Evolutionary conservation across 306 rosid genomes (phyloP), one percentile per base, ranked within the genome.

Genomic region (Corylus heterophylla): DNA sequence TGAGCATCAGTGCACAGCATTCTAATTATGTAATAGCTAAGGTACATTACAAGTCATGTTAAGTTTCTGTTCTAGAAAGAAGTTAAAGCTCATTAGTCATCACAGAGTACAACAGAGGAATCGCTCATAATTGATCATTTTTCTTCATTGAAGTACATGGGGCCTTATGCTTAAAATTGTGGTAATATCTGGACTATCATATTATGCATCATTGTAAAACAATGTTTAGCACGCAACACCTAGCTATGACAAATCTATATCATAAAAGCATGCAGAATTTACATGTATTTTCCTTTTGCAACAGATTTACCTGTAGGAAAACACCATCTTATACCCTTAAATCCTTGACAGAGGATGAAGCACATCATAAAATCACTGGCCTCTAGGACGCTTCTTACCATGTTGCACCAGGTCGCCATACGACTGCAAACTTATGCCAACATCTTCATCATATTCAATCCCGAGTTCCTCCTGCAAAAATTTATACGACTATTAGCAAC

Each of bases 401-500:
- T 76, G 85, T 63, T 83, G 93, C 77, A 92, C 63, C 83, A 95
- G 88, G 63, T 87, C 93, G 72, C 79, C 81, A 71, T 62, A 89
- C 56, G 94, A 84, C 86, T 89, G 96, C 81, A 95, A 88, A 82
- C 80, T 88, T 74, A 91, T 92, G 51, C 89, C 92, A 76, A 83
- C 92, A 76, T 89, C 97, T 85, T 92, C 97, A 83, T 89, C 96
- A 62, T 90, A 82, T 70, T 90, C 98, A 50, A 94, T 67, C 75
- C 94, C 99, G 79, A 95, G 92, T 83, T 95, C 99, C 85, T 93
- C 98, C 99, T 91, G 90, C 69, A 71, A 78, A 44, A 81, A 45
- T 77, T 44, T 56, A 78, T 20, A 61, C 48, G 39, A 63, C 25
- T 10, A 77, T 67, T 44, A 83, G 63, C 45, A 54, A 64, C 52